Percentiles rank a stretch among this genome's conserved stretches.
Conservation (phyloP, 257 asterid species). For the Leonotis leonurus region DNA sequence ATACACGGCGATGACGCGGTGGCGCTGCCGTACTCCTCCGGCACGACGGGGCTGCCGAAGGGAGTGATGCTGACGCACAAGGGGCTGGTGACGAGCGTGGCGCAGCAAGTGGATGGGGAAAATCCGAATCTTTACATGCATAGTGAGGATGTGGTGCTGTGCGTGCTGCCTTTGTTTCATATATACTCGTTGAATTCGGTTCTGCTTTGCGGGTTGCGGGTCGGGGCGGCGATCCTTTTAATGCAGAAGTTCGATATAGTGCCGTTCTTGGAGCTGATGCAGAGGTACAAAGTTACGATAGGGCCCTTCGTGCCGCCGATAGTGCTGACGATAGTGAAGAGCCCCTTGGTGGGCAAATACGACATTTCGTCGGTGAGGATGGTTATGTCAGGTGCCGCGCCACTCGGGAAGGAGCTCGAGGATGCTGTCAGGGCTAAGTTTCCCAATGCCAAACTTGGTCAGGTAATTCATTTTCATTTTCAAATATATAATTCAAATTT, state of each 20-base stretch:
- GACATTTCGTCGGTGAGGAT: conserved; percentile 70
- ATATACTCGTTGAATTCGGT: conserved; percentile 69
- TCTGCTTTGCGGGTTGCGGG: conserved; percentile 77
- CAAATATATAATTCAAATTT: too few relatives aligned
- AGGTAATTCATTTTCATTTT: conserved; percentile 28
- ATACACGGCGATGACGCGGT: conserved; percentile 63
- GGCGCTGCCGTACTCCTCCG: conserved; percentile 88
- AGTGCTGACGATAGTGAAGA: conserved; percentile 62
- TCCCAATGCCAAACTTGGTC: conserved; percentile 75
- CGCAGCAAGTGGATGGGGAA: conserved; percentile 89
- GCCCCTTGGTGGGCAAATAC: conserved; percentile 57
- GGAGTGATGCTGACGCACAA: conserved; percentile 95
- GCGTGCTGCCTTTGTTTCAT: conserved; percentile 75
- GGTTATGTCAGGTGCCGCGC: conserved; percentile 95
- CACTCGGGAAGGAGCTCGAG: conserved; percentile 85
- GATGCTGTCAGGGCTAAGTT: conserved; percentile 66
- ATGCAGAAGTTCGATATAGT: conserved; percentile 76
- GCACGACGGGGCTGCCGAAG: conserved; percentile 89
- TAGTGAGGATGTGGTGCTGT: conserved; percentile 63
- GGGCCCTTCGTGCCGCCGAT: conserved; percentile 94
- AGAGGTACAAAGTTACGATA: conserved; percentile 64
- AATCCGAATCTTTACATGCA: conserved; percentile 79
- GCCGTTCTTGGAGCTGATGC: conserved; percentile 55
- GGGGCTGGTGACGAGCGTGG: conserved; percentile 80
- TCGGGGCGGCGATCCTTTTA: conserved; percentile 72